Conservation (phyloP, 75 land plant genomes). For the Sequoia sempervirens region DNA sequence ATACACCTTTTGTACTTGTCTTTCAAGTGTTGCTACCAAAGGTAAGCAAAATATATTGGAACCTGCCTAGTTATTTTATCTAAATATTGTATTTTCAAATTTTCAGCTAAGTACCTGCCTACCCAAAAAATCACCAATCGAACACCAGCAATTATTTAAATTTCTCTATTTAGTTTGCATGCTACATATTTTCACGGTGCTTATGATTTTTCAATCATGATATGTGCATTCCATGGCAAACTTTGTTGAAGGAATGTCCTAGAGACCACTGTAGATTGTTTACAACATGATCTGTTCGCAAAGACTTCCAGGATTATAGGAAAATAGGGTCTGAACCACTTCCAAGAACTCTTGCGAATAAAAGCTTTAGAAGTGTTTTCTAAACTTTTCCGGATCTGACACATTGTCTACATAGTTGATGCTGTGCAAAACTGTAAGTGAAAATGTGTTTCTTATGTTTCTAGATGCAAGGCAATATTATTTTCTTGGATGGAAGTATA, state of each 20-base stretch:
- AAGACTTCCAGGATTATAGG: background rate
- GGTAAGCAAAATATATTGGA: background rate
- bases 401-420: background rate
- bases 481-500: background rate
- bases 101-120: background rate
- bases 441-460: background rate
- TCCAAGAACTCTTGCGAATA: background rate
- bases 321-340: background rate
- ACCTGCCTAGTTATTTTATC: background rate
- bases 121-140: background rate
- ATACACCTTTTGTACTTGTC: background rate
- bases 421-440: background rate
- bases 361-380: background rate
- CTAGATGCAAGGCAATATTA: background rate
- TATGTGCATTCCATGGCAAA: background rate
- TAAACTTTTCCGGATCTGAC: background rate
- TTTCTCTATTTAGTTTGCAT: no score
- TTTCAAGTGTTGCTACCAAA: background rate
- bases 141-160: background rate
- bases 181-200: background rate
- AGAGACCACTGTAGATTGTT: background rate
- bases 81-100: background rate
- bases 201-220: background rate
- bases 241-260: background rate
- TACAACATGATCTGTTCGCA: background rate